These are phyloP conservation scores for Mallotus japonicus DNA, from an alignment of 441 rosid genomes.

Conservation along the genomic window DNA sequence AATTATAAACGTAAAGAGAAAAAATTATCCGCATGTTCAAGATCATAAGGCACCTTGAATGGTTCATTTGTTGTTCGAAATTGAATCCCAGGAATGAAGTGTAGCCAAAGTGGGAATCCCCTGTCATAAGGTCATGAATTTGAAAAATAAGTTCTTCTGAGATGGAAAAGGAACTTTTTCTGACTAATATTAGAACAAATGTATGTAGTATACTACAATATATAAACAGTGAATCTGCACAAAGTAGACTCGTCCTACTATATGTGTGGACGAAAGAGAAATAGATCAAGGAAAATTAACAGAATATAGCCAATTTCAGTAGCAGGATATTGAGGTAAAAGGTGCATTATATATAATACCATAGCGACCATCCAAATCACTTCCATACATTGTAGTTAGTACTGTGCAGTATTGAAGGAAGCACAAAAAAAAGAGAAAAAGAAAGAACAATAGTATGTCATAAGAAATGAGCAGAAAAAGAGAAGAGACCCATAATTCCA, in stretches of 20 bases:
- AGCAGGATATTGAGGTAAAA: neutral
- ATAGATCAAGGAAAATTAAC: neutral
- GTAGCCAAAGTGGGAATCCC: conserved; percentile 77
- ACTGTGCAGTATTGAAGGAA: neutral
- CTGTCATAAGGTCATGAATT: conserved; percentile 27
- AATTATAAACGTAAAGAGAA: neutral
- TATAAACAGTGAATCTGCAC: neutral
- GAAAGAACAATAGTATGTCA: neutral
- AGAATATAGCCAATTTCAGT: neutral
- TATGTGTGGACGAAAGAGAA: neutral
- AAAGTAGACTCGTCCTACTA: neutral
- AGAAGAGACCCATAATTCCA: conserved; percentile 65
- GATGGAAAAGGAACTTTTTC: neutral
- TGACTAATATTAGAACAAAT: neutral
- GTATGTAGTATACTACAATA: neutral
- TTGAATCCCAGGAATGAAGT: conserved; percentile 70
- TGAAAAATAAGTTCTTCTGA: conserved; percentile 11
- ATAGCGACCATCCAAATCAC: neutral
- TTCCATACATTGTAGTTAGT: neutral
- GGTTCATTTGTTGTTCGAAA: conserved; percentile 52
- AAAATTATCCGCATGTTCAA: neutral
- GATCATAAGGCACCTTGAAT: conserved; percentile 42
- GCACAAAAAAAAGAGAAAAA: neutral
- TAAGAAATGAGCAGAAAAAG: neutral
- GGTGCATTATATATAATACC: neutral